Conservation (phyloP, 257 asterid species). For the Nicotiana knightiana region DNA sequence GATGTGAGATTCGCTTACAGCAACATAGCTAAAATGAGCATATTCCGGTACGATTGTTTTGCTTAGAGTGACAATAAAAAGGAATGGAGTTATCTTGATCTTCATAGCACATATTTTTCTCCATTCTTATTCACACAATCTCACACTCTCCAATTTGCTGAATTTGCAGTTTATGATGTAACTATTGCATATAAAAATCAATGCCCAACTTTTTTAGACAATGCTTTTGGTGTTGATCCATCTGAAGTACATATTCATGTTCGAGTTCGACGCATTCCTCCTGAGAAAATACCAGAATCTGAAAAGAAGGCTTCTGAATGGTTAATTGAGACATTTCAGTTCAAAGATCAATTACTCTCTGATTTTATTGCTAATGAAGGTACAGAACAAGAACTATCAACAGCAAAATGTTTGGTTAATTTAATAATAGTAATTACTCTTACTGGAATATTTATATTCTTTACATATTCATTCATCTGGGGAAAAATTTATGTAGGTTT, state of each 20-base stretch:
- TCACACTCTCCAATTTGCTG: background rate
- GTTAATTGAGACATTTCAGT: conserved; percentile 56
- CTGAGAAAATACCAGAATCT: conserved; percentile 42
- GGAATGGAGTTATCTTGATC: background rate
- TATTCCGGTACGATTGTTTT: too few species aligned
- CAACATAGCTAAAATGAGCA: too few species aligned
- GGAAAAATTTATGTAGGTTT: conserved; percentile 56
- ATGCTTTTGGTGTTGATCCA: conserved; percentile 76
- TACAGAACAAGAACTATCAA: conserved; percentile 49
- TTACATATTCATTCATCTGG: conserved; percentile 66
- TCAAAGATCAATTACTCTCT: conserved; percentile 63
- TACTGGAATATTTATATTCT: conserved; percentile 43
- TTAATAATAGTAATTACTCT: conserved; percentile 41
- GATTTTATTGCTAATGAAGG: conserved; percentile 49
- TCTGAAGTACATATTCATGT: conserved; percentile 80
- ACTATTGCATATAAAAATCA: conserved; percentile 66
- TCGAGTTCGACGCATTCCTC: conserved; percentile 45
- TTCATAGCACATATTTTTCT: background rate
- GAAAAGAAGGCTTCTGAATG: conserved; percentile 45
- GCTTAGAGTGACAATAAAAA: too few species aligned
- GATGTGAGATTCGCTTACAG: too few species aligned
- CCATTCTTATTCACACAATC: background rate
- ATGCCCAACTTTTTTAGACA: conserved; percentile 78
- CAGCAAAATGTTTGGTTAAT: conserved; percentile 40
- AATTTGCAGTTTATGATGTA: conserved; percentile 72